Evolutionary conservation across 345 rosid genomes (phyloP).

Genomic region (Hibiscus mutabilis): DNA sequence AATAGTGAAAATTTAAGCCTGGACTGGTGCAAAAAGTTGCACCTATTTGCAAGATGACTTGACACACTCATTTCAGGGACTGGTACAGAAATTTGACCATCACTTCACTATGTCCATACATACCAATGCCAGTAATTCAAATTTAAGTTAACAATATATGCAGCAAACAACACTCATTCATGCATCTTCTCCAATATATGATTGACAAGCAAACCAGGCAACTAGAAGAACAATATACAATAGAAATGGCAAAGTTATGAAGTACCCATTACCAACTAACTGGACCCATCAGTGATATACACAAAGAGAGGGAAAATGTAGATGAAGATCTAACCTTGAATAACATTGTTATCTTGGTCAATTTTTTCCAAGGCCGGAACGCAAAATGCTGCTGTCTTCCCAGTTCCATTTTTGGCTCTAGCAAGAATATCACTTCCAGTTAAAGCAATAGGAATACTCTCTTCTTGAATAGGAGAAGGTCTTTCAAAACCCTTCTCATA

Average conservation of each 20-base stretch:
- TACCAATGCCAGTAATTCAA: background rate
- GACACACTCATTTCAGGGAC: background rate
- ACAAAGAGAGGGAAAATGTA: background rate
- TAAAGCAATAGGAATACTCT: constrained; percentile 98
- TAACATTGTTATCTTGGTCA: constrained; percentile 84
- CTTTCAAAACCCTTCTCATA: constrained; percentile 98
- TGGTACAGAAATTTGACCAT: background rate
- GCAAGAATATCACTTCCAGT: constrained; percentile 99
- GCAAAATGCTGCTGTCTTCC: constrained; percentile 99
- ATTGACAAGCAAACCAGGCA: background rate
- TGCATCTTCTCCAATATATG: background rate
- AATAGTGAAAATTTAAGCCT: background rate
- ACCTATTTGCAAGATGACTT: background rate
- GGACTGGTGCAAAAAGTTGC: background rate
- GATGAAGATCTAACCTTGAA: constrained; percentile 62
- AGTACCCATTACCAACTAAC: background rate
- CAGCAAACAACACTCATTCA: background rate
- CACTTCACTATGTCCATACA: background rate
- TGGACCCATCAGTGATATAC: background rate
- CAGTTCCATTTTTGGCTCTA: constrained; percentile 99
- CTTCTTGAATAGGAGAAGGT: constrained; percentile 99
- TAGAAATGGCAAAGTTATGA: background rate
- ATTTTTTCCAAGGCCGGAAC: constrained; percentile 94
- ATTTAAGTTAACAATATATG: background rate
- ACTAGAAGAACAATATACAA: background rate